phyloP scores from a whole-genome alignment of 306 rosid species.

The Dicorynia guianensis region DNA sequence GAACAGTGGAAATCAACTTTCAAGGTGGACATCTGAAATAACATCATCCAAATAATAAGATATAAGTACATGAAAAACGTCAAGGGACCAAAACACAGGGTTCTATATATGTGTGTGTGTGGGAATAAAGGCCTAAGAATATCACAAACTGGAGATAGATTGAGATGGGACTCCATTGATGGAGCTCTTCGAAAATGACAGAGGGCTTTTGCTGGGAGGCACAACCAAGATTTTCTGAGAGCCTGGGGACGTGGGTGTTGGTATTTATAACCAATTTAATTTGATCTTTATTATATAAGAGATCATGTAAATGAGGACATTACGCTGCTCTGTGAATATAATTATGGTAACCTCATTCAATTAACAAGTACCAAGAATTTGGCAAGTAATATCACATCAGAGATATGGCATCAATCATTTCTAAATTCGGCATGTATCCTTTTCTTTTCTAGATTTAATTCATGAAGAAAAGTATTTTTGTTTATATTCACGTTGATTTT shows the following conservation, averaged over 20 bases:
- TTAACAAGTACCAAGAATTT: not conserved
- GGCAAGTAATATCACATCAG: not conserved
- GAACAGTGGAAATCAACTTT: constrained; percentile 16
- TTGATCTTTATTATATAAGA: not conserved
- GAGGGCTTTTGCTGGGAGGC: not conserved
- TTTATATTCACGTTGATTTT: too few relatives aligned
- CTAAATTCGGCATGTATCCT: too few relatives aligned
- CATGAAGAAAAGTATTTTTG: too few relatives aligned
- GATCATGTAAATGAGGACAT: not conserved
- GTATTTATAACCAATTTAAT: not conserved
- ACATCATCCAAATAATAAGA: not conserved
- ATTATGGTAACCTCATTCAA: too few relatives aligned
- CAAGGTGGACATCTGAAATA: constrained; percentile 13
- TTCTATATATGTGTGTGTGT: not conserved
- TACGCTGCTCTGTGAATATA: not conserved
- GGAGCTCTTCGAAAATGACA: not conserved
- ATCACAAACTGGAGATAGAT: not conserved
- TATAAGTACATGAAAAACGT: not conserved
- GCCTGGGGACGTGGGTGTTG: not conserved
- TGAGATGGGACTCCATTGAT: not conserved
- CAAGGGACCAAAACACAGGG: not conserved
- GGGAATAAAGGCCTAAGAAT: not conserved
- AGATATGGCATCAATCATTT: not conserved
- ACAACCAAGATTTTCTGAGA: not conserved
- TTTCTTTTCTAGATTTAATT: too few relatives aligned